phyloP scores from a whole-genome alignment of 768 basidiomycete species.

The Lactifluus volemus region DNA sequence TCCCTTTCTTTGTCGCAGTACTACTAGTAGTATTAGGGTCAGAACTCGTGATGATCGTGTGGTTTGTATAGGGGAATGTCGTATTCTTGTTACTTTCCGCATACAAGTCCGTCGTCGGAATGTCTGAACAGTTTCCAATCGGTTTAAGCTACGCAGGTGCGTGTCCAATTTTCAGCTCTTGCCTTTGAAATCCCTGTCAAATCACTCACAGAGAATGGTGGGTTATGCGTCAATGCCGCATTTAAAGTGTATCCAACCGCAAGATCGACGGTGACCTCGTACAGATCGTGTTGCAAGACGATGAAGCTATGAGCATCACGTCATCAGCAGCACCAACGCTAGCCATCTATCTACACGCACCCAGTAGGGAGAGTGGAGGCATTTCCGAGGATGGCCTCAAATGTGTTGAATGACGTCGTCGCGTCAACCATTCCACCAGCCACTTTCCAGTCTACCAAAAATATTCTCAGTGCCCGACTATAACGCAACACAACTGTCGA shows the following conservation, averaged over 20 bases:
- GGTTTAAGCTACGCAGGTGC: slow-evolving; percentile 44
- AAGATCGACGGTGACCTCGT: slow-evolving; percentile 77
- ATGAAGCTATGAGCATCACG: slow-evolving; percentile 50
- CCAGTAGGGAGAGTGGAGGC: slow-evolving; percentile 54
- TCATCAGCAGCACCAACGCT: slow-evolving; percentile 16
- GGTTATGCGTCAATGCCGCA: slow-evolving; percentile 57
- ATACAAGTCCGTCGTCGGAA: slow-evolving; percentile 63
- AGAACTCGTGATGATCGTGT: slow-evolving; percentile 18
- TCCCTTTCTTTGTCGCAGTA: background rate
- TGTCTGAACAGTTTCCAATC: slow-evolving; percentile 68
- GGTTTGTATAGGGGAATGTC: slow-evolving; percentile 49
- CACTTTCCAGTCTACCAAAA: slow-evolving; percentile 69
- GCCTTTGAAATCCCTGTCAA: background rate
- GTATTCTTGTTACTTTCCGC: slow-evolving; percentile 71
- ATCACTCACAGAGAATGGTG: slow-evolving; percentile 49
- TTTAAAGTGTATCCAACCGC: slow-evolving; percentile 83
- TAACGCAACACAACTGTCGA: background rate
- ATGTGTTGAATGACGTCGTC: slow-evolving; percentile 54
- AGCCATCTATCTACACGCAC: slow-evolving; percentile 27
- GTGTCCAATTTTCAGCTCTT: background rate
- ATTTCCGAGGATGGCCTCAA: slow-evolving; percentile 65
- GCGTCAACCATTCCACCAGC: slow-evolving; percentile 65
- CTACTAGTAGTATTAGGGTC: background rate
- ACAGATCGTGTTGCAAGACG: slow-evolving; percentile 85
- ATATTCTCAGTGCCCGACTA: background rate